Percentiles rank a stretch among this genome's conserved stretches.
Evolutionary conservation across 73 alveolate genomes (phyloP).

Genomic region (Paramecium biaurelia): DNA sequence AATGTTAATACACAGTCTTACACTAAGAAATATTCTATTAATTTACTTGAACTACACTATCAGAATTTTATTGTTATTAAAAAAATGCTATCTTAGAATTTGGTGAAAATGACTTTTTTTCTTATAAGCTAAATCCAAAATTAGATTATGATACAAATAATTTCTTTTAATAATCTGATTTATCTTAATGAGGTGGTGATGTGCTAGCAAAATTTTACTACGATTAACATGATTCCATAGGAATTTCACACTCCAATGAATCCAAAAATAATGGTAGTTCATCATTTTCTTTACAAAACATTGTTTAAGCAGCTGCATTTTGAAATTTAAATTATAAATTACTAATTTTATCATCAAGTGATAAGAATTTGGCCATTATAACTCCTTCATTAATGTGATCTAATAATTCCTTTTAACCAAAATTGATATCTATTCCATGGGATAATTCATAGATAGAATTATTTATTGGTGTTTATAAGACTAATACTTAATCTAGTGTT

Average conservation of each 20-base stretch:
- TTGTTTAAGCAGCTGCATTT: neutral
- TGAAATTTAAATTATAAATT: neutral
- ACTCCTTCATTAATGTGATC: neutral
- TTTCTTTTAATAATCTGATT: neutral
- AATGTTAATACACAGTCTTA: neutral
- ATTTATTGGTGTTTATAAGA: neutral
- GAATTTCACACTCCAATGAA: neutral
- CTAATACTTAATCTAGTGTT: neutral
- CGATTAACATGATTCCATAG: neutral
- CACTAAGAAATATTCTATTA: neutral
- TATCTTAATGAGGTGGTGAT: neutral
- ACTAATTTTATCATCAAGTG: neutral
- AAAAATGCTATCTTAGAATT: neutral
- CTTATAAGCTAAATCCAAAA: slow-evolving; percentile 1
- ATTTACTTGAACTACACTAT: neutral
- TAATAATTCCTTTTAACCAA: neutral
- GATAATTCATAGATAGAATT: neutral
- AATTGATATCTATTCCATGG: neutral
- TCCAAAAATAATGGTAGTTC: neutral
- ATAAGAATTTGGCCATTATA: neutral
- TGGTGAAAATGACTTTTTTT: neutral
- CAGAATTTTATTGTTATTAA: neutral
- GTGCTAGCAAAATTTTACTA: neutral
- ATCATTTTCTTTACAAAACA: neutral
- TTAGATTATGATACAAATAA: neutral